A percentile compares a stretch with the other conserved stretches of the same genome.
phyloP scores from a whole-genome alignment of 2,329 filamentous ascomycete genomes.

The Alternaria brassicae region DNA sequence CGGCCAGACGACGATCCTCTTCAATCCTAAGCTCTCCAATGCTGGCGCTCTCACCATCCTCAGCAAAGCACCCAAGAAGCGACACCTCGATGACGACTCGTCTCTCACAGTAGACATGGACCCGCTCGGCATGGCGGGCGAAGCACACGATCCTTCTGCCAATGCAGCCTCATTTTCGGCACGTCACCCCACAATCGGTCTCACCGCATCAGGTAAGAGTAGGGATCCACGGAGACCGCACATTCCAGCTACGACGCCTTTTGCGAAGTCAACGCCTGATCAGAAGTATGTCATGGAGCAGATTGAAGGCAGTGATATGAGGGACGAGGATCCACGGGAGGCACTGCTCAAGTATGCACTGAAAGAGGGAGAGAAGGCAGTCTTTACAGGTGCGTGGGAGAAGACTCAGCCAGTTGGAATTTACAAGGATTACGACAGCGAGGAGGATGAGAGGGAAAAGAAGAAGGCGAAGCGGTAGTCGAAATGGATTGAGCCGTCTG shows the following conservation, averaged over 20 bases:
- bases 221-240: constrained; percentile 85
- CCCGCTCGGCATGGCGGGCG: constrained; percentile 79
- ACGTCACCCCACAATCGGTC: constrained; percentile 72
- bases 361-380: constrained; percentile 87
- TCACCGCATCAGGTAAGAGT: constrained; percentile 78
- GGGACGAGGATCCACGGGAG: constrained; percentile 94
- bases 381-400: constrained; percentile 94
- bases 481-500: background rate
- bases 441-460: constrained; percentile 76
- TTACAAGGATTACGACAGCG: constrained; percentile 88
- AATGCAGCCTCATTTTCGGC: constrained; percentile 63
- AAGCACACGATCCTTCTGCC: constrained; percentile 71
- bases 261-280: constrained; percentile 88
- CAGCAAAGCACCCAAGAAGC: constrained; percentile 90
- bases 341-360: constrained; percentile 95
- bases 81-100: constrained; percentile 93
- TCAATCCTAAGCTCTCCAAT: constrained; percentile 81
- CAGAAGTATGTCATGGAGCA: constrained; percentile 86
- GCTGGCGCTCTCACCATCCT: constrained; percentile 88
- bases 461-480: constrained; percentile 53
- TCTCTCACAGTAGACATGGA: constrained; percentile 77
- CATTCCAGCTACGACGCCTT: constrained; percentile 83
- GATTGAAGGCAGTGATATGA: constrained; percentile 88
- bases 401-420: constrained; percentile 90
- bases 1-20: constrained; percentile 86